Percentiles rank a stretch among this genome's conserved stretches.
Evolutionary conservation across 2,329 filamentous ascomycete genomes (phyloP).

Genomic region (Cladophialophora chaetospira): DNA sequence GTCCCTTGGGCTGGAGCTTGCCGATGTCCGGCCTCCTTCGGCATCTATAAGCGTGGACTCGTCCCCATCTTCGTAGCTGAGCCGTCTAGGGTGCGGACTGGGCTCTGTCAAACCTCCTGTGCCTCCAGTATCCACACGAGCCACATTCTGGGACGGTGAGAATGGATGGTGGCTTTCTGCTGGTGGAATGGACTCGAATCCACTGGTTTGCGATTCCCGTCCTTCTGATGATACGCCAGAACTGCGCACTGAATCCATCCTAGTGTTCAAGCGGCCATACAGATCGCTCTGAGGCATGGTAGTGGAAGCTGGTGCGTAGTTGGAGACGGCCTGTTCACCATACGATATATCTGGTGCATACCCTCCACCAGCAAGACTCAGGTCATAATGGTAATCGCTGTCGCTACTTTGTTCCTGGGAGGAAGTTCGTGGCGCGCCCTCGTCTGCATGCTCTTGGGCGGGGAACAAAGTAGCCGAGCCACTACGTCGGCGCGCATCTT

Average conservation of each 20-base stretch:
- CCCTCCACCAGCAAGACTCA: conserved; percentile 72
- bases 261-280: conserved; percentile 28
- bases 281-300: conserved; percentile 27
- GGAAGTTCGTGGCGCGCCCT: conserved; percentile 35
- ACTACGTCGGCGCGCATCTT: conserved; percentile 59
- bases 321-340: conserved; percentile 50
- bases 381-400: conserved; percentile 71
- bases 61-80: conserved; percentile 92
- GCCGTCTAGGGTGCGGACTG: conserved; percentile 61
- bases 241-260: conserved; percentile 33
- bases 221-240: conserved; percentile 34
- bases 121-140: conserved; percentile 80
- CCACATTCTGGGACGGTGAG: conserved; percentile 54
- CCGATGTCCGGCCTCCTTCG: conserved; percentile 47
- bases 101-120: conserved; percentile 88
- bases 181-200: conserved; percentile 45
- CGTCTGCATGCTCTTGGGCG: conserved; percentile 41
- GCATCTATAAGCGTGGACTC: conserved; percentile 65
- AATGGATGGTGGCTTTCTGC: conserved; percentile 61
- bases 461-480: conserved; percentile 35
- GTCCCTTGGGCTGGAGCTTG: conserved; percentile 68
- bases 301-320: conserved; percentile 28
- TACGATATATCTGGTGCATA: conserved; percentile 65
- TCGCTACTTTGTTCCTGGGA: conserved; percentile 59
- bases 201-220: conserved; percentile 31